Evolutionary conservation across 257 asterid species (phyloP), one percentile per base, ranked within the genome.

Genomic region (Scutellaria galericulata): DNA sequence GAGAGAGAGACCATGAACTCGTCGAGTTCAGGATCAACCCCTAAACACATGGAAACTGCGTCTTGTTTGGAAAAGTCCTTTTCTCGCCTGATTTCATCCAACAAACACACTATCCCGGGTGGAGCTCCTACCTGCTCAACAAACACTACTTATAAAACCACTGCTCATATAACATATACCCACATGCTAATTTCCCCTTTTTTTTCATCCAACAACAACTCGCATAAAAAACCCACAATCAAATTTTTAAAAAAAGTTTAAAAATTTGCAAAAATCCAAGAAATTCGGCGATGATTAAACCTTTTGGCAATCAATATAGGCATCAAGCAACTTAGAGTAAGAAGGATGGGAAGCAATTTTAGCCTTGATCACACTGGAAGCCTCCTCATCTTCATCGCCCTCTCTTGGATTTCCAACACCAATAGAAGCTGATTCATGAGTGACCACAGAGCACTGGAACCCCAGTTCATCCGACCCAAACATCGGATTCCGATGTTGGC

Each of bases 61-160:
- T 68, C 71, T 40, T 47, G 77, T 48, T 67, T 67, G 68, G 12
- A 14, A 58, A 65, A 39, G 45, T 82, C 86, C 5, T 79, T 78
- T 70, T 84, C 94, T 73, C 74, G 68, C 62, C 74, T 72, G 22
- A 87, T 82, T 65, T 83, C 84, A 35, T 89, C 90, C 58, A 89
- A 74, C 66, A 87, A 27, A 63, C 71, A 10, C 51, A 79, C 84
- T 18, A 81, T 78, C 80, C 86, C 90, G 0, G 86, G 82, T 7
- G 96, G 86, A 53, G 89, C 94, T 52, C 96, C 96, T 0, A 89
- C 89, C 96, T 88, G 74, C 76, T 18, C 48, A 15, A 47, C 18
- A 11, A n/a, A 20, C 37, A 5, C 18, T 47, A 51, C 8, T 55
- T 9, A 55, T 24, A 24, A 24, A 24, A 24, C 27, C 27, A 24